Evolutionary conservation across 148 eudicot genomes (phyloP).

Genomic region (Silene uniflora): DNA sequence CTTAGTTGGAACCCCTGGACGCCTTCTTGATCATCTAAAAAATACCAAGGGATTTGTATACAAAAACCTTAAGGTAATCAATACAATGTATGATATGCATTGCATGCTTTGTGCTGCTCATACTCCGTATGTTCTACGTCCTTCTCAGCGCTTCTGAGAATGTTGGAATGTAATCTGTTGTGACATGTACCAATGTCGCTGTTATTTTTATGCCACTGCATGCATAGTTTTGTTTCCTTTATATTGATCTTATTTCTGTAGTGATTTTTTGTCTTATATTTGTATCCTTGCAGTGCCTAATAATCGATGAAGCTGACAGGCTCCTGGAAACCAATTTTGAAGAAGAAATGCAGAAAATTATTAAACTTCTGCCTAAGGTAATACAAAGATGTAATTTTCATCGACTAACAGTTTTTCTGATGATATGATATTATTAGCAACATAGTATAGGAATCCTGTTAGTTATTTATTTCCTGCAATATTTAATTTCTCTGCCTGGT

Average conservation of each 20-base stretch:
- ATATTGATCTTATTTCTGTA: background rate
- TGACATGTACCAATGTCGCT: background rate
- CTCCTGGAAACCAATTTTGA: slow-evolving; percentile 92
- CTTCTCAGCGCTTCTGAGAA: background rate
- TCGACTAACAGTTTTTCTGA: background rate
- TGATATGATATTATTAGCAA: background rate
- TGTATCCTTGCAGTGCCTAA: slow-evolving; percentile 59
- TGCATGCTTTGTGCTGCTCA: background rate
- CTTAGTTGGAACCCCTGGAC: slow-evolving; percentile 86
- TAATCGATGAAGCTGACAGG: slow-evolving; percentile 96
- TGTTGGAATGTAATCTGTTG: background rate
- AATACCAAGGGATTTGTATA: slow-evolving; percentile 74
- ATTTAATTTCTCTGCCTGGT: background rate
- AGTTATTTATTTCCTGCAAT: background rate
- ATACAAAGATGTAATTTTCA: background rate
- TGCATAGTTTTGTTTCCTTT: too few relatives aligned
- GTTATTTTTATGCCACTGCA: background rate
- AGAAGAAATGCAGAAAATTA: slow-evolving; percentile 88
- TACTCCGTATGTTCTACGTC: background rate
- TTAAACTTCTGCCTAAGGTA: slow-evolving; percentile 86
- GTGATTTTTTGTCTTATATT: background rate
- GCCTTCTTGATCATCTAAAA: slow-evolving; percentile 91
- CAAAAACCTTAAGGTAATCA: slow-evolving; percentile 65
- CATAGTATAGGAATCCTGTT: background rate
- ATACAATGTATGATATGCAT: too few relatives aligned